Base-by-base conservation (phyloP, 2,329 filamentous ascomycete species). In the Cryphonectria carpinicola region DNA sequence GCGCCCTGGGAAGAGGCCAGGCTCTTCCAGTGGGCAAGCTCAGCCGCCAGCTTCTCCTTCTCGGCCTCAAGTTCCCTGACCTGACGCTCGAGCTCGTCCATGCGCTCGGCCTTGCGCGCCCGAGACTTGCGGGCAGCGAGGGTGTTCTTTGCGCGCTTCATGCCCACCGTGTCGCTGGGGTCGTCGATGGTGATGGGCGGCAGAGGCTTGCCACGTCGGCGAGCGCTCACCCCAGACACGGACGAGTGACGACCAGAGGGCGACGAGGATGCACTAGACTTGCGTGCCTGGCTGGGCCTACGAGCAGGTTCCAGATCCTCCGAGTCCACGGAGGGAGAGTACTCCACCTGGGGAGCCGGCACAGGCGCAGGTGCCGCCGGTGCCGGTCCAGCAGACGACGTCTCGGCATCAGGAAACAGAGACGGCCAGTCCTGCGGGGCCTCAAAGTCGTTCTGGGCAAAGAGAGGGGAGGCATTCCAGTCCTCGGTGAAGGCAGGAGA, bases 61-160 rank as follows among this genome's bases (percentile, higher is more conserved):
- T 65, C 63, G 56, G 86, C 85, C 80, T 90, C 86, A 39, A 95
- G 83, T 78, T 92, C 89, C 25, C 84, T 86, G 77, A 97, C 94
- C 77, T 88, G 86, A 32, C 87, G 87, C 83, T 97, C 92, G 62
- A 97, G 85, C 70, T 90, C 88, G 69, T 93, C 90, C 72, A 95
- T 86, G 75, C 91, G 88, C 79, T 92, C 87, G 70, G 93, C 90
- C 84, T 97, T 97, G 75, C 94, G 91, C 78, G 94, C 91, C 67
- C 95, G 91, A 71, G 94, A 97, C 84, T 97, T 97, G 75, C 95
- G 94, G 76, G 95, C 95, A 25, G 95, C 95, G 80, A 97, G 88
- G 11, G 94, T 97, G 81, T 98, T 98, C 75, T 94, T 92, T 66
- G 94, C 95, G 80, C 95, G 93, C 90, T 98, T 98, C 86, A 95